Base-by-base conservation (phyloP, 2,329 filamentous ascomycete genomes). In the Curvularia sp. region DNA sequence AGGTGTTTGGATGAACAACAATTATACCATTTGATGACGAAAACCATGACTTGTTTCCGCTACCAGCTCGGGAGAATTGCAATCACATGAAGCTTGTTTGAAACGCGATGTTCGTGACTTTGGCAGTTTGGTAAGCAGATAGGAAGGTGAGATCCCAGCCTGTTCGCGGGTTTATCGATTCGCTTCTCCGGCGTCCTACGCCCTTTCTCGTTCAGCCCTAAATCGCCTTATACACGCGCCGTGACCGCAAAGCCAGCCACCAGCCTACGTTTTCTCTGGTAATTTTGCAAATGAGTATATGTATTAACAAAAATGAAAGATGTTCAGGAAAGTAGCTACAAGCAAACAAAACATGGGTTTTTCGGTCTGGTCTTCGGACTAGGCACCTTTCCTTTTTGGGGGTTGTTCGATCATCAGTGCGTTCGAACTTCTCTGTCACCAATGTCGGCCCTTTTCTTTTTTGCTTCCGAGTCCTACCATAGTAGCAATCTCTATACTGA, bases 1-100 rank as follows among this genome's bases (percentile, higher is more conserved):
- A 20, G 1, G 1, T n/a, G 10, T 22, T 41, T n/a, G 7, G 33
- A n/a, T 15, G n/a, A 31, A n/a, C 8, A 9, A 50, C 39, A 50
- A 50, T 20, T 50, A 41, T 50, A 50, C 48, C 48, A 50, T 38
- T 57, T 13, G 39, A 30, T 30, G 46, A 49, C 12, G 41, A 26
- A n/a, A 22, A 28, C n/a, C 18, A 22, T 18, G 18, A 28, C 4
- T n/a, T 41, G 3, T 20, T 18, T 7, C 18, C 15, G n/a, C 28
- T 12, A 10, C 24, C 4, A 9, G 10, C 38, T 41, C 30, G 28
- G 18, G 15, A 13, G 22, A 18, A 1, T 22, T 4, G 18, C 5
- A 7, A 18, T 5, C 12, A 49, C 24, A 41, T 4, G 18, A 35
- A 7, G 22, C 39, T 49, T 15, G 48, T 38, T 26, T n/a, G 7